These are phyloP conservation scores for Acanthamoeba polyphaga DNA, from an alignment of 208 protist species.

Conservation along the genomic window DNA sequence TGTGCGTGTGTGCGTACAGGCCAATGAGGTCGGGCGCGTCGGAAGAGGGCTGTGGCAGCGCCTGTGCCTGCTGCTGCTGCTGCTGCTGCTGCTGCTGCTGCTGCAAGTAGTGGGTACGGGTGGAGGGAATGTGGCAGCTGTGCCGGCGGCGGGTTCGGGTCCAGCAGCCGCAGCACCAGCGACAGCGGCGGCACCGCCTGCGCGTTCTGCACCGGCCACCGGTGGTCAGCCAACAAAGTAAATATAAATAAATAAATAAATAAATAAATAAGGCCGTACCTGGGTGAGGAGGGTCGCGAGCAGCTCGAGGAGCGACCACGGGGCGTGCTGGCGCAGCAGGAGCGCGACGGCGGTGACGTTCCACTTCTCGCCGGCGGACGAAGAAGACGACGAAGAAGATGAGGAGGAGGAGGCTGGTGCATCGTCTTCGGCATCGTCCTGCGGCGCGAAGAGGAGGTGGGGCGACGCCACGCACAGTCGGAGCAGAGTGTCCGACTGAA, in stretches of 20 bases:
- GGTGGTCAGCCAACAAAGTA: not conserved
- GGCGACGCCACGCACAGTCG: not conserved
- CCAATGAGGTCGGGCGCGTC: not conserved
- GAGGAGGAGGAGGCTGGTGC: not conserved
- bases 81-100: no score
- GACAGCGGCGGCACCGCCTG: not conserved
- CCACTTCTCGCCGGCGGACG: not conserved
- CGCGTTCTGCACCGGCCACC: not conserved
- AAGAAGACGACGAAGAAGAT: not conserved
- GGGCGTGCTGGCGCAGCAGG: slow-evolving; percentile 42
- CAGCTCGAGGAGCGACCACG: slow-evolving; percentile 61
- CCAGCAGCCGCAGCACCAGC: slow-evolving; percentile 6
- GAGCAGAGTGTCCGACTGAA: slow-evolving; percentile 38
- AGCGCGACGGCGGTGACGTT: not conserved
- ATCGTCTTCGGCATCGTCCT: not conserved
- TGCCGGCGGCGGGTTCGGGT: not conserved
- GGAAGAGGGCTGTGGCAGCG: not conserved
- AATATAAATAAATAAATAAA: no score
- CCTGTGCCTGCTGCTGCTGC: not conserved
- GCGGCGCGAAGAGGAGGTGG: slow-evolving; percentile 22
- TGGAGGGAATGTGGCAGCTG: not conserved
- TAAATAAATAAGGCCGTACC: not conserved
- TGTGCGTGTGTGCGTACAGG: not conserved
- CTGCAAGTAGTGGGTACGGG: not conserved
- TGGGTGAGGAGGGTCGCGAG: not conserved